These are phyloP conservation scores for Kodamaea plutei DNA, from an alignment of 1,139 yeast genomes.

Conservation along the genomic window DNA sequence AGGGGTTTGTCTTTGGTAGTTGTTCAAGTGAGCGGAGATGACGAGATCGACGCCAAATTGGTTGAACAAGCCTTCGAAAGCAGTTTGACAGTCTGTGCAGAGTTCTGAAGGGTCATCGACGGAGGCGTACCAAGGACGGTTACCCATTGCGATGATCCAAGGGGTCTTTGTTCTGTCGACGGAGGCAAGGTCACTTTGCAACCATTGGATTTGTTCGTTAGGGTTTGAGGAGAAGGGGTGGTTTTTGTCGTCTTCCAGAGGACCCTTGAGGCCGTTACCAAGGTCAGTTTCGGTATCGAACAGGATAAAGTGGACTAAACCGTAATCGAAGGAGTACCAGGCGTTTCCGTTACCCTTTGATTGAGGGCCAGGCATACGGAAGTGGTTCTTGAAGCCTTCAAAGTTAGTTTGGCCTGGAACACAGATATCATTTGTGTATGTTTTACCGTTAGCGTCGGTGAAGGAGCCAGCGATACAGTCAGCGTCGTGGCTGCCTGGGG, in stretches of 20 bases:
- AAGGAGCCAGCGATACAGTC: conserved; percentile 5
- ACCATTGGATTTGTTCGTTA: conserved; percentile 5
- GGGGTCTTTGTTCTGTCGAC: conserved; percentile 7
- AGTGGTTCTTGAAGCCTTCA: conserved; percentile 5
- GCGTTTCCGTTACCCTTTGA: conserved; percentile 4
- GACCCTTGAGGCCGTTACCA: conserved; percentile 6
- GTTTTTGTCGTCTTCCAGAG: conserved; percentile 4
- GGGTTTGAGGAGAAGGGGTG: conserved; percentile 3
- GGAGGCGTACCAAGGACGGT: conserved; percentile 7
- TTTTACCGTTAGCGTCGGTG: conserved; percentile 2
- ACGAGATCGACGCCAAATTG: conserved; percentile 4
- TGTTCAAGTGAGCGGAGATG: conserved; percentile 5
- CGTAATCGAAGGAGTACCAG: conserved; percentile 7
- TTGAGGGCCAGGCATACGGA: conserved; percentile 4
- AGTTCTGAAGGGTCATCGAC: conserved; percentile 1
- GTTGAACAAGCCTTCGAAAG: conserved; percentile 4
- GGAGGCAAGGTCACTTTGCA: conserved; percentile 4
- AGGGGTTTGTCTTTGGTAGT: conserved; percentile 5
- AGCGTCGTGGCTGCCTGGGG: conserved; percentile 6
- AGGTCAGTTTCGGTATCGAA: conserved; percentile 6
- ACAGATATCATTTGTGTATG: too few relatives aligned
- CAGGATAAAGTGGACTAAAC: conserved; percentile 4
- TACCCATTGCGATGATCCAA: conserved; percentile 6
- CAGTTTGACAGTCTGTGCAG: conserved; percentile 3
- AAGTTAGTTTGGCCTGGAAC: conserved; percentile 5